phyloP scores from a whole-genome alignment of 306 rosid species.

The Cicer cuneatum region DNA sequence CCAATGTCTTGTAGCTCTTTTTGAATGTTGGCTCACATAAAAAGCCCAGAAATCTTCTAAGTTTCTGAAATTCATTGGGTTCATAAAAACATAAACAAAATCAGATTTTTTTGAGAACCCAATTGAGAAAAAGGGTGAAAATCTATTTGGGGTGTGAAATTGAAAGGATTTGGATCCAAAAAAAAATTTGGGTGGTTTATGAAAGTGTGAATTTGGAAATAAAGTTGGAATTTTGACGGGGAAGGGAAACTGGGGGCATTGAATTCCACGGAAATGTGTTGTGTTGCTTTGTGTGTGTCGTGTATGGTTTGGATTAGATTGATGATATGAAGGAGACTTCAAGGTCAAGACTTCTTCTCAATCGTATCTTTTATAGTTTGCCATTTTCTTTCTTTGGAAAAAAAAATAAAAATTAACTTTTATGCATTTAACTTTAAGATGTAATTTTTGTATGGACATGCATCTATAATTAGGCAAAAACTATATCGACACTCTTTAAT shows the following conservation, averaged over 20 bases:
- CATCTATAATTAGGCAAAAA: no score
- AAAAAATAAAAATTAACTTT: no score
- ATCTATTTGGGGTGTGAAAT: neutral
- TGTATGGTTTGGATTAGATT: conserved; percentile 28
- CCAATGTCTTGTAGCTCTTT: conserved; percentile 89
- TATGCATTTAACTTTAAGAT: no score
- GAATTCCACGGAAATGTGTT: conserved; percentile 1
- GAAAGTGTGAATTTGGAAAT: conserved; percentile 33
- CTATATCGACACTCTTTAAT: no score
- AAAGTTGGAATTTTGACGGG: conserved; percentile 20
- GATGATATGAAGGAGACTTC: conserved; percentile 24
- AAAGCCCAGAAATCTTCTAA: conserved; percentile 95
- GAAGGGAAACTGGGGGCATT: neutral
- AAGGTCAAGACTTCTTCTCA: conserved; percentile 26
- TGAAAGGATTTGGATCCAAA: conserved; percentile 35
- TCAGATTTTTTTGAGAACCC: conserved; percentile 40
- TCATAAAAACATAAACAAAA: conserved; percentile 35
- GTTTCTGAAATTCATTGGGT: conserved; percentile 87
- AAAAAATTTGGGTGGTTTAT: conserved; percentile 17
- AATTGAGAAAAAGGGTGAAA: conserved; percentile 27
- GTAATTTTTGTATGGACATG: no score
- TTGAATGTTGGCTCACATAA: conserved; percentile 89
- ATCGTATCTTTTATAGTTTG: neutral
- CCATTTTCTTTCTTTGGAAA: neutral
- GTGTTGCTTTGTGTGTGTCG: neutral